phyloP scores from a whole-genome alignment of 1,139 yeast genomes.

The Suhomyces kunorum region DNA sequence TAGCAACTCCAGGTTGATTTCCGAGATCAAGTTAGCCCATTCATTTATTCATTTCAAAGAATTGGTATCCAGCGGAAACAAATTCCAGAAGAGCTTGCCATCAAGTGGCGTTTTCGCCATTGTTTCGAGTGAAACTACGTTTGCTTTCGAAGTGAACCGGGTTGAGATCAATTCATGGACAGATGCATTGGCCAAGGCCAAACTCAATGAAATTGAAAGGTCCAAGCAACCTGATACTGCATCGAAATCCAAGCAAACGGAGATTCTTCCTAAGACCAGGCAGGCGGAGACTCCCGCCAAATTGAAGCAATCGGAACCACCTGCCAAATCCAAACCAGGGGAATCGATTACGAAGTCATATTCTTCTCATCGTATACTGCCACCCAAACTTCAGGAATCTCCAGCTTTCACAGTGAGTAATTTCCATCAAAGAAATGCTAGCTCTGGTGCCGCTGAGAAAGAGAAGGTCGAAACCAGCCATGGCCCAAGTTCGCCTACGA shows the following conservation, averaged over 20 bases:
- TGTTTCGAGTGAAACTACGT: constrained; percentile 46
- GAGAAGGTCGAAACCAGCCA: neutral
- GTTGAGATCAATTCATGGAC: constrained; percentile 59
- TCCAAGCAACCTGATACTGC: constrained; percentile 25
- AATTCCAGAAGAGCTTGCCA: constrained; percentile 36
- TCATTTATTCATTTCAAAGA: constrained; percentile 58
- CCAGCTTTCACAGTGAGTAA: constrained; percentile 6
- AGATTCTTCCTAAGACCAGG: neutral
- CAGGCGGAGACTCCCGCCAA: neutral
- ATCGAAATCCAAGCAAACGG: constrained; percentile 8
- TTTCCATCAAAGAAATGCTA: constrained; percentile 5
- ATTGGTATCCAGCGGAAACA: constrained; percentile 37
- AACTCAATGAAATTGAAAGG: constrained; percentile 50
- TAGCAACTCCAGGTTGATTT: constrained; percentile 40
- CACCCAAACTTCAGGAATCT: constrained; percentile 13
- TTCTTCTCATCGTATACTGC: neutral
- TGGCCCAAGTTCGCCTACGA: constrained; percentile 6
- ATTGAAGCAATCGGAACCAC: neutral
- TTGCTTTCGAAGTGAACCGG: constrained; percentile 60
- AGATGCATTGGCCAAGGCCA: constrained; percentile 50
- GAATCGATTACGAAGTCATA: neutral
- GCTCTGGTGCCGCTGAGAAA: constrained; percentile 3
- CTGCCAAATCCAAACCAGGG: constrained; percentile 2
- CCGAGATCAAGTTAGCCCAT: constrained; percentile 51
- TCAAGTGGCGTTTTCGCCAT: constrained; percentile 56